These are phyloP conservation scores for Sarcodon sp. DNA, from an alignment of 768 basidiomycete species.

Conservation along the genomic window DNA sequence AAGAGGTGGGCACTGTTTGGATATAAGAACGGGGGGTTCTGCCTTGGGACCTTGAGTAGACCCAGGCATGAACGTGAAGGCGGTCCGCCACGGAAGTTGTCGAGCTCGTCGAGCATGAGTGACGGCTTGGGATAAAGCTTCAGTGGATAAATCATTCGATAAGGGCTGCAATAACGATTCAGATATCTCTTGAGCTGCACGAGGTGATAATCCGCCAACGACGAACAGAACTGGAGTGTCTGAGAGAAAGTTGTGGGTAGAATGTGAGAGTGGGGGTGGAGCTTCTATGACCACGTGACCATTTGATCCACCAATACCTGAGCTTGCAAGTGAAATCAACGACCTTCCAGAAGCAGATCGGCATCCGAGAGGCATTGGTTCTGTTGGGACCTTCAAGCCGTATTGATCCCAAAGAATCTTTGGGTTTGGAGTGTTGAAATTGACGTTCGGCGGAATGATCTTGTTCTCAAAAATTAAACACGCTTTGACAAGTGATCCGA, in stretches of 20 bases:
- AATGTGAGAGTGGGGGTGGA: constrained; percentile 10
- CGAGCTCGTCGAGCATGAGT: constrained; percentile 9
- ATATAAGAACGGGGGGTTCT: constrained; percentile 15
- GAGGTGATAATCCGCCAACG: constrained; percentile 25
- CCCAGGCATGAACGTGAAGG: constrained; percentile 1
- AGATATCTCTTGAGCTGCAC: constrained; percentile 9
- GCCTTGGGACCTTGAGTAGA: constrained; percentile 6
- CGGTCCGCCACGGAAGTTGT: constrained; percentile 10
- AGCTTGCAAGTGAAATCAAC: constrained; percentile 27
- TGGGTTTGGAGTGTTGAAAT: constrained; percentile 21
- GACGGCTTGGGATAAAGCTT: neutral
- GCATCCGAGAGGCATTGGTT: constrained; percentile 13
- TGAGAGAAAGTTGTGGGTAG: neutral
- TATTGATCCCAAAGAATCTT: constrained; percentile 26
- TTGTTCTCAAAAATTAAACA: constrained; percentile 22
- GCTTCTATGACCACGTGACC: constrained; percentile 27
- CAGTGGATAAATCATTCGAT: neutral
- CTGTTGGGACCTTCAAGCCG: constrained; percentile 20
- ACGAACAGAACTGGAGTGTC: constrained; percentile 17
- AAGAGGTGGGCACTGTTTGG: constrained; percentile 16
- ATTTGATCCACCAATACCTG: constrained; percentile 31
- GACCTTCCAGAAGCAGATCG: constrained; percentile 11
- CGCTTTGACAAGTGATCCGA: constrained; percentile 31
- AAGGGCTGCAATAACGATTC: neutral
- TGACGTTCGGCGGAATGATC: constrained; percentile 27